Evolutionary conservation across 2,329 filamentous ascomycete genomes (phyloP).

Genomic region (Clonostachys solani): DNA sequence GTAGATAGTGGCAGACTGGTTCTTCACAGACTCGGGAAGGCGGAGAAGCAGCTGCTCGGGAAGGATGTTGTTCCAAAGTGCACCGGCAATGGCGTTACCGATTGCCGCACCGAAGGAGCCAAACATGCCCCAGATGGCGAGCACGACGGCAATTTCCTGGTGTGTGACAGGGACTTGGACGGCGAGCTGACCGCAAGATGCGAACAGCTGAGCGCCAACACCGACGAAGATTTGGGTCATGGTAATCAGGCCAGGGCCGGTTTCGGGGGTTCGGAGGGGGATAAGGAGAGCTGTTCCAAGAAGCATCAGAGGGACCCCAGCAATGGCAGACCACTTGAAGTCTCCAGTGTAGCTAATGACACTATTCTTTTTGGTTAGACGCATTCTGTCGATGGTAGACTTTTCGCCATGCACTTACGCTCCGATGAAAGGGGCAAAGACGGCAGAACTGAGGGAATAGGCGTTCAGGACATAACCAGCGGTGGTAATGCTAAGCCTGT

Average conservation of each 20-base stretch:
- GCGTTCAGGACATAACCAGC: slow-evolving; percentile 36
- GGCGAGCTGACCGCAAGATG: slow-evolving; percentile 41
- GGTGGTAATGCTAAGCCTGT: slow-evolving; percentile 26
- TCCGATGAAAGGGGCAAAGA: slow-evolving; percentile 32
- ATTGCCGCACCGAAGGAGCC: slow-evolving; percentile 53
- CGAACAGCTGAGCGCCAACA: slow-evolving; percentile 28
- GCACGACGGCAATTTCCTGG: slow-evolving; percentile 49
- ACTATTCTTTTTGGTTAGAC: slow-evolving; percentile 4
- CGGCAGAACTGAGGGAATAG: slow-evolving; percentile 37
- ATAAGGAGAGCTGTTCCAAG: slow-evolving; percentile 33
- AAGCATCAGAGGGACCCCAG: slow-evolving; percentile 28
- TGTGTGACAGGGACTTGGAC: slow-evolving; percentile 49
- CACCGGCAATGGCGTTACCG: slow-evolving; percentile 52
- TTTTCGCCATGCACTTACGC: neutral
- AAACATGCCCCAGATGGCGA: slow-evolving; percentile 51
- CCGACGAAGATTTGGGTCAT: slow-evolving; percentile 50
- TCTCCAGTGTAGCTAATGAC: slow-evolving; percentile 36
- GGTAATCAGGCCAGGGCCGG: slow-evolving; percentile 35
- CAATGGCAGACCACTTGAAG: slow-evolving; percentile 30
- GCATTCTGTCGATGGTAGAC: neutral
- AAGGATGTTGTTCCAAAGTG: slow-evolving; percentile 54
- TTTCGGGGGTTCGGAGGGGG: slow-evolving; percentile 27
- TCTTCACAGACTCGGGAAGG: slow-evolving; percentile 33
- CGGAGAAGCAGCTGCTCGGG: slow-evolving; percentile 28
- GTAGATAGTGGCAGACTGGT: slow-evolving; percentile 24